Evolutionary conservation across 805 yeast genomes (phyloP), one percentile per base, ranked within the genome.

Genomic region (Candida coleopterorum): DNA sequence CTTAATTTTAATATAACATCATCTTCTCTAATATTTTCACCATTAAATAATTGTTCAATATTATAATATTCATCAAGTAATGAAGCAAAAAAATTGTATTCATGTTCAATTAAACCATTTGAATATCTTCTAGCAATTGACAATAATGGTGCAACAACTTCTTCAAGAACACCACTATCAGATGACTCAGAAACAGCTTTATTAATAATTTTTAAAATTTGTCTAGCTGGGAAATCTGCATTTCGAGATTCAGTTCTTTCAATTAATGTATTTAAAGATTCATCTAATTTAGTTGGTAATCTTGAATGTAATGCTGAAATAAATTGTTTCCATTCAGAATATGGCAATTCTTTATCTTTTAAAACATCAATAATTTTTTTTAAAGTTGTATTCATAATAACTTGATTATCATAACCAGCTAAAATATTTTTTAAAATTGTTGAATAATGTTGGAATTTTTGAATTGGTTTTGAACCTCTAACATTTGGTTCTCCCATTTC

Each of bases 221-320:
- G 93, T 62, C 85, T 85, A 29, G 97, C 87, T 35, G 99, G 99
- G 81, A 93, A 93, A 46, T 87, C 89, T 26, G 85, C 89, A 43
- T 70, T 64, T 61, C 95, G 75, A 29, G 70, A 64, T 29, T 58
- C 62, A 35, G 79, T 66, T 58, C 90, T 80, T 33, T 81, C 84
- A 44, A 93, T 71, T 40, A 84, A 67, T 21, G 77, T 68, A 7
- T 72, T 59, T 48, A 93, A 71, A 31, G 77, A 69, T 34, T 77
- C 73, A 55, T 88, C 95, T 46, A 93, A 72, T 47, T 81, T 77
- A 3, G 74, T 56, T 26, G 97, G 95, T 52, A 93, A 67, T 68
- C 98, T 81, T 14, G 95, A 79, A 60, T 90, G 97, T 52, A 93
- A 70, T 16, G 97, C 96, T 44, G 96, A 86, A 25, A 83, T 77